Evolutionary conservation across 148 eudicot genomes (phyloP), one percentile per base, ranked within the genome.

Genomic region (Polygonum maritimum): DNA sequence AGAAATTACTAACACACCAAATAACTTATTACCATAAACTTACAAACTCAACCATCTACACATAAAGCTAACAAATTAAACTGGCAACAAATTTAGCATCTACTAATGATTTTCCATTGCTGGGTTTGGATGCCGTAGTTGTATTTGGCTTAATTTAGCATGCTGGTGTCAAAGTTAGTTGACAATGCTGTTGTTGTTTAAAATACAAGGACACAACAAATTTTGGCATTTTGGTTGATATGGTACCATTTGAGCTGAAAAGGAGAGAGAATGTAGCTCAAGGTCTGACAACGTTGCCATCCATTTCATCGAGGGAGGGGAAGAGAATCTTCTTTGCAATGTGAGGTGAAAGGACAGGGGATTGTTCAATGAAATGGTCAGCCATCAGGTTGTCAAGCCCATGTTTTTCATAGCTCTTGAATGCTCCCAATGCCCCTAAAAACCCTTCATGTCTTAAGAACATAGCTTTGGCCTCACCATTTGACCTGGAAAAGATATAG

Each of bases 381-480:
- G 77, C 78, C 74, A 41, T 82, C 63, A 79, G 69, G 48, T 80
- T 79, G 10, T 79, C 86, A 76, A 84, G 82, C 19, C 81, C 85
- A 3, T 89, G 86, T 80, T 84, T 89, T 81, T 90, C 86, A 49
- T 90, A 88, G 81, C 89, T 89, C 92, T 82, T 84, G 80, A 89
- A 88, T 48, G 98, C 96, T 55, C 98, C 98, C 79, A 94, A 79
- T 11, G 94, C 98, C 71, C 98, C 98, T 26, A 94, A 84, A 79
- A 92, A 94, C 14, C 98, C 98, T 82, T 94, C 98, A 51, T 94
- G 98, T 77, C 88, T 85, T 76, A 94, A 78, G 83, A 94, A 94
- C 93, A 94, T 88, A 72, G 98, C 98, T 83, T 94, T 90, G 40
- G 94, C 94, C 78, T 94, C 93, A 5, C 98, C 98, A 80, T 92